Evolutionary conservation across 257 asterid genomes (phyloP), one percentile per base, ranked within the genome.

Genomic region (Gentiana straminea): DNA sequence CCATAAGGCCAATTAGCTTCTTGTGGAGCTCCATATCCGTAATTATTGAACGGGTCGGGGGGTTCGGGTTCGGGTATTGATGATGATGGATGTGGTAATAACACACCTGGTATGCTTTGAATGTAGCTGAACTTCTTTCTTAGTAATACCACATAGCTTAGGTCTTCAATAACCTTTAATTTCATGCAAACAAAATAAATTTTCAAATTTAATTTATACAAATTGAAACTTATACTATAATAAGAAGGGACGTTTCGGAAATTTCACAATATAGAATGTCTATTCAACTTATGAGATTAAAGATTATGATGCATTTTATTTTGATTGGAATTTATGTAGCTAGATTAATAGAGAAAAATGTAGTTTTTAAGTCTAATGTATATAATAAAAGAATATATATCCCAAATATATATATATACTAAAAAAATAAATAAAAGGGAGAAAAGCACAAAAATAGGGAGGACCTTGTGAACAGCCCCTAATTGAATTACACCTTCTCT

Each of bases 401-500:
- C 6, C 46, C 46, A 2, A 7, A 41, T 41, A 41, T 41, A 41
- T 24, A 24, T 24, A 24, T 24, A 24, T 24, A 24, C 24, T 24
- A 57, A 8, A 65, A 9, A 41, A 32, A 5, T 50, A 33, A 46
- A 33, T 33, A 48, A 54, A 13, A 35, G 46, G 61, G 53, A 39
- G 57, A 59, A 49, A 24, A 24, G 24, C 24, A 24, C 24, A 24
- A 24, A 24, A 24, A 24, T 24, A 24, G 47, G 58, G 58, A 9
- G 68, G 55, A 92, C 99, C 99, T 88, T 88, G 57, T 88, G 82
- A 57, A 86, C 81, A 57, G 94, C 79, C 73, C 99, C 99, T 60
- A 92, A 72, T 54, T 92, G 99, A 68, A 88, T 83, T 2, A 88
- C 94, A 63, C 99, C 99, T 85, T 88, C 99, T 79, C 95, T 82